Percentiles rank a stretch among this genome's conserved stretches.
phyloP scores from a whole-genome alignment of 164 flowering plant genomes.

The Pachysandra terminalis region DNA sequence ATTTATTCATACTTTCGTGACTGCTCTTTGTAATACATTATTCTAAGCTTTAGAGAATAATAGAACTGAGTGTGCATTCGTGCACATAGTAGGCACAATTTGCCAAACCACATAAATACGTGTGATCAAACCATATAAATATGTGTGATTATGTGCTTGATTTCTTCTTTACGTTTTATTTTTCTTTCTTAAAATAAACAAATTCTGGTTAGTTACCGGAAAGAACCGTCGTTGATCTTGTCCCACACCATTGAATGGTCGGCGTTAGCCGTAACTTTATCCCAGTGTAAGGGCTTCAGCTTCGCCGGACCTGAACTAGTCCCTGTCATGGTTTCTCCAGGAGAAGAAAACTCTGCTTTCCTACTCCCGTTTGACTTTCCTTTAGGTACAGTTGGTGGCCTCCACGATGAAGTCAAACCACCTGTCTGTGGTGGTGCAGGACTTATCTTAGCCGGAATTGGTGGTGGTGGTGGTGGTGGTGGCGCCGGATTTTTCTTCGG shows the following conservation, averaged over 20 bases:
- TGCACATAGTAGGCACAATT: too few species aligned
- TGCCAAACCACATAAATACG: too few species aligned
- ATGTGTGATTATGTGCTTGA: too few species aligned
- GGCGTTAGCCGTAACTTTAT: constrained; percentile 55
- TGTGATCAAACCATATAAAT: too few species aligned
- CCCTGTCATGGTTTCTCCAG: constrained; percentile 15
- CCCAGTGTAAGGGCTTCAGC: constrained; percentile 92
- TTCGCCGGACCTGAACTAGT: constrained; percentile 36
- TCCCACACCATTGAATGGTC: constrained; percentile 94
- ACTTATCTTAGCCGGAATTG: constrained; percentile 21
- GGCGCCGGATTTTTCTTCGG: constrained; percentile 23
- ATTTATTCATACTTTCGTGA: too few species aligned
- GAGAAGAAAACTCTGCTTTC: constrained; percentile 18
- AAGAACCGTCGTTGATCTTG: constrained; percentile 70
- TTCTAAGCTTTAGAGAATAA: too few species aligned
- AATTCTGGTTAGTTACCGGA: constrained; percentile 64
- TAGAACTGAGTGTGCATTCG: too few species aligned
- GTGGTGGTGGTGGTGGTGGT: constrained; percentile 43
- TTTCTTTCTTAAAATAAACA: too few species aligned
- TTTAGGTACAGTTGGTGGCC: constrained; percentile 41
- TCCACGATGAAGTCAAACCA: constrained; percentile 16
- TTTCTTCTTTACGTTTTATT: too few species aligned
- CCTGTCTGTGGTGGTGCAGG: constrained; percentile 33
- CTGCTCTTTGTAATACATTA: too few species aligned
- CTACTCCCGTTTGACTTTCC: constrained; percentile 17